Base-by-base conservation (phyloP, 176 grass and related monocot species). In the Urochloa ruziziensis region DNA sequence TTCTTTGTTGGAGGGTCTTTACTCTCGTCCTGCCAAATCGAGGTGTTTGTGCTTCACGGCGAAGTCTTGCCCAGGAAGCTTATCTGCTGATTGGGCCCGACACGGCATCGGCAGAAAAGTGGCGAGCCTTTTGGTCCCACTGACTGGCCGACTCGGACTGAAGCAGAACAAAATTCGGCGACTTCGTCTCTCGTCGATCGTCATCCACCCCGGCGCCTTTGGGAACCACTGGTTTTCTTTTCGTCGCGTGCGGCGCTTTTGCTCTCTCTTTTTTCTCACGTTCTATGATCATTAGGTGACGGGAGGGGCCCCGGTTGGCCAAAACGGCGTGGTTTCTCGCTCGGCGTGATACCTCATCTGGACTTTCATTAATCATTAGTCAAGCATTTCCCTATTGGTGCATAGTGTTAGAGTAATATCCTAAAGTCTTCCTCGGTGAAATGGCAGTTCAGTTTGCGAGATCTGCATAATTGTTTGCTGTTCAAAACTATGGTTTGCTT, bases 201-300 rank as follows among this genome's bases (percentile, higher is more conserved):
- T 37, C 18, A 16, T 14, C 8, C 49, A 17, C 0, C 29, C 21
- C 37, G 6, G 28, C 5, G 9, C 49, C 5, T 27, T 70, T 43
- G 56, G 56, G 17, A n/a, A 10, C 17, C 12, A 19, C 4, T 7
- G 32, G 57, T 47, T 63, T n/a, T 52, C 10, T 62, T 37, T 80
- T 57, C 59, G 13, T 64, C 34, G 59, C 68, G 76, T 62, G 76
- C 57, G 17, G 57, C 34, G 46, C 76, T 86, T 86, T 65, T 2
- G 1, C 14, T 40, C 5, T 40, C 3, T 6, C 0, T 12, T 24
- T 3, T 1, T 37, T 24, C n/a, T 15, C 5, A 66, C 32, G 18
- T 10, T 21, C 25, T 25, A 17, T 23, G 64, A 39, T 39, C 18
- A 39, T 11, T 10, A 10, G 29, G n/a, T 4, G 33, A 25, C 53